Conservation (phyloP, 208 protist species). For the Borovskyia barvae region DNA sequence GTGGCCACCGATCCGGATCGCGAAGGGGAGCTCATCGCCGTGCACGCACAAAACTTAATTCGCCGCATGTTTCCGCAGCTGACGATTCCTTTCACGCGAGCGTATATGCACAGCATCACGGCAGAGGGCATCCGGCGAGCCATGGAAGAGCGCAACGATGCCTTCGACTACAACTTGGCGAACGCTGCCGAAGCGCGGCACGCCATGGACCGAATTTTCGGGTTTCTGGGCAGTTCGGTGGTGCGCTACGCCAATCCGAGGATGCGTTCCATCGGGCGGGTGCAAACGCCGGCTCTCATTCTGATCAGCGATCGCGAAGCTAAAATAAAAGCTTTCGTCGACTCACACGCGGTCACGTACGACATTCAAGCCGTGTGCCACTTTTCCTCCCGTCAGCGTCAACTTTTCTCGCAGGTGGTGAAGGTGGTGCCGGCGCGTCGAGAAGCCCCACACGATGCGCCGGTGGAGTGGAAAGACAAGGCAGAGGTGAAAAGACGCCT, state of each 20-base stretch:
- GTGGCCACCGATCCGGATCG: slow-evolving; percentile 90
- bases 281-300: slow-evolving; percentile 90
- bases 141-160: slow-evolving; percentile 60
- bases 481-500: slow-evolving; percentile 17
- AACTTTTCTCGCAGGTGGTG: slow-evolving; percentile 60
- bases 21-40: slow-evolving; percentile 90
- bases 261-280: slow-evolving; percentile 89
- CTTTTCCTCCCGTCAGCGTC: slow-evolving; percentile 39
- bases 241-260: slow-evolving; percentile 85
- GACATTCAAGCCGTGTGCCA: slow-evolving; percentile 56
- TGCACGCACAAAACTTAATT: slow-evolving; percentile 79
- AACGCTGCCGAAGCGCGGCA: slow-evolving; percentile 88
- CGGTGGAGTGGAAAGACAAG: slow-evolving; percentile 39
- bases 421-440: slow-evolving; percentile 23
- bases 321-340: slow-evolving; percentile 59
- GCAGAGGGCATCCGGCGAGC: slow-evolving; percentile 76
- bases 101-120: slow-evolving; percentile 92
- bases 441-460: slow-evolving; percentile 8
- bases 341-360: slow-evolving; percentile 55
- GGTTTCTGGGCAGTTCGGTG: slow-evolving; percentile 89
- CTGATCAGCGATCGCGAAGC: slow-evolving; percentile 80
- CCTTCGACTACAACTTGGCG: slow-evolving; percentile 84
- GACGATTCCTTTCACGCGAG: slow-evolving; percentile 81
- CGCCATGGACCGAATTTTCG: slow-evolving; percentile 90
- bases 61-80: slow-evolving; percentile 76